Base-by-base conservation (phyloP, 2,329 filamentous ascomycete genomes). In the Sphaerulina populicola region DNA sequence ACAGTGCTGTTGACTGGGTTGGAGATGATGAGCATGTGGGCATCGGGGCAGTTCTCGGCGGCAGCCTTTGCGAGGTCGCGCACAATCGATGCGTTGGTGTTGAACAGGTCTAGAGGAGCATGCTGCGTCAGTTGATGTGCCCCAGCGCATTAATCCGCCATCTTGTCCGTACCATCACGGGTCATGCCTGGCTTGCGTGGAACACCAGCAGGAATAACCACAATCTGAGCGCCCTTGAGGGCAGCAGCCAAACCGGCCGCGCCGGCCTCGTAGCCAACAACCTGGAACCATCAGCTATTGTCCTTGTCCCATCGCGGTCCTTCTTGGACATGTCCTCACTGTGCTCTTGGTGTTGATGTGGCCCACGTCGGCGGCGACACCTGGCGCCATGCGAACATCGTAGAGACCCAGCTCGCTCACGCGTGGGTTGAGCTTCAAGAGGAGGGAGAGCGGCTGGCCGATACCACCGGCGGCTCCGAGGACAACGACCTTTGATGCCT, bases 1-100 rank as follows among this genome's bases (percentile, higher is more conserved):
- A 98, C 93, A 69, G 93, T 98, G 66, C 89, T 96, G 88, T 98
- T 98, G 77, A 98, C 80, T 57, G 93, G 93, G 84, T 98, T 98
- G 74, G 90, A 82, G 77, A 98, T 98, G 79, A 98, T 82, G 70
- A 97, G 83, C 72, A 97, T 80, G 77, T 94, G 94, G 74, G 93
- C 93, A 60, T 96, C 80, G 67, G 93, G 93, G 69, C 85, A 81
- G 64, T 87, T 81, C 68, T 94, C 83, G 68, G 93, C 93, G 69
- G 82, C 83, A 66, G 89, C 90, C 82, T 95, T 94, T 77, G 91
- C 90, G 62, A 98, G 83, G 75, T 97, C 93, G 69, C 91, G 90
- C 72, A 98, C 93, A 73, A 98, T 98, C 71, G 88, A 94, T 74
- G 93, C 93, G 75, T 98, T 98, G 81, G 91, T 98, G 84, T 97